These are phyloP conservation scores for Rhizomucor pusillus DNA, from an alignment of 371 early-diverging fungal species.

Conservation along the genomic window DNA sequence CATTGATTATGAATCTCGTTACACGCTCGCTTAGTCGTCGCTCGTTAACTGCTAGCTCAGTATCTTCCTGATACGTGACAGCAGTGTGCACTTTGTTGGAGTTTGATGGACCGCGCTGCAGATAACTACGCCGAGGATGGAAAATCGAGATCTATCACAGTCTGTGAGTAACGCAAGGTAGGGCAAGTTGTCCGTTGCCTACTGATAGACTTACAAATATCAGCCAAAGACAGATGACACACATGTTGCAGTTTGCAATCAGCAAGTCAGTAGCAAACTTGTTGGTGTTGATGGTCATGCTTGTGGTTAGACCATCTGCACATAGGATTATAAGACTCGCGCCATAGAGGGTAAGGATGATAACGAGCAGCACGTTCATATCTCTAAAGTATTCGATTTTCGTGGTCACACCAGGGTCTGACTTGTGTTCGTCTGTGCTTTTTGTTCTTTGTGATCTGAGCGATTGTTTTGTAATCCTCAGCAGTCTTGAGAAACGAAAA, in stretches of 20 bases:
- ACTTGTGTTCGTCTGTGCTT: too few species aligned
- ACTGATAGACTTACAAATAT: constrained; percentile 31
- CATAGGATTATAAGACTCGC: constrained; percentile 29
- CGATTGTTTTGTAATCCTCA: constrained; percentile 4
- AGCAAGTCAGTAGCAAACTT: constrained; percentile 38
- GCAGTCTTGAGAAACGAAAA: constrained; percentile 31
- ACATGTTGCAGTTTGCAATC: constrained; percentile 31
- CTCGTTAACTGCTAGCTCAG: not conserved
- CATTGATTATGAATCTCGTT: constrained; percentile 7
- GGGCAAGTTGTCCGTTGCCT: not conserved
- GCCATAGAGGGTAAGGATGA: constrained; percentile 27
- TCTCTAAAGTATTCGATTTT: constrained; percentile 47
- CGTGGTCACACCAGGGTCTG: not conserved
- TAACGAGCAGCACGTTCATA: constrained; percentile 41
- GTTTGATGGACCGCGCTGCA: not conserved
- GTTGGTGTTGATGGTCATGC: constrained; percentile 18
- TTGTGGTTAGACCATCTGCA: constrained; percentile 36
- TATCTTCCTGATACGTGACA: not conserved
- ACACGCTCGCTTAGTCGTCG: constrained; percentile 1
- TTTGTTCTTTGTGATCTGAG: not conserved
- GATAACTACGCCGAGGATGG: constrained; percentile 29
- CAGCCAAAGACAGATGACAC: constrained; percentile 32
- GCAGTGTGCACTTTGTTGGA: constrained; percentile 1
- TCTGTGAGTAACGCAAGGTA: constrained; percentile 1
- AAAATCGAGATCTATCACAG: constrained; percentile 38